Base-by-base conservation (phyloP, 495 filamentous ascomycete species). In the Ramalina intermedia region DNA sequence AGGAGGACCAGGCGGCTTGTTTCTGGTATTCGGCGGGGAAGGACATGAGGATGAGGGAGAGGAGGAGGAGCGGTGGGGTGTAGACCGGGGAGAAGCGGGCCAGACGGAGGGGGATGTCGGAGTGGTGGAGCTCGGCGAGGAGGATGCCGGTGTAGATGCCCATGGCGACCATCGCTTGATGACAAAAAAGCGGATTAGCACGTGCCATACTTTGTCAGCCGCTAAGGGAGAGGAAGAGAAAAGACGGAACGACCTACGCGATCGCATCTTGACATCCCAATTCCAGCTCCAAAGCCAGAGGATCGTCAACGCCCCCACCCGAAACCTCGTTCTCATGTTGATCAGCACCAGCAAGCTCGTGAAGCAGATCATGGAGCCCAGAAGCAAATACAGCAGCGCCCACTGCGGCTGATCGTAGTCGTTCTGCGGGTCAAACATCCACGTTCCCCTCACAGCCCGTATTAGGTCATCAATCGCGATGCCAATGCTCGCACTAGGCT, bases 21-120 rank as follows among this genome's bases (percentile, higher is more conserved):
- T 76, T 69, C 0, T 70, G 67, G 49, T 78, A 67, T 26, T 74
- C 65, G 54, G 78, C 76, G 12, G 80, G 80, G 49, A 75, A 82
- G 6, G 73, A 74, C 48, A 70, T 72, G 21, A 82, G 61, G 44
- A 75, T 61, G 16, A 82, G 69, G 48, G 79, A 78, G 33, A 66
- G 17, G 45, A 66, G 45, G 17, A 70, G 48, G 49, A 79, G 63
- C 23, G 70, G 46, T 12, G 60, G 55, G 14, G 71, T 58, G 37
- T 81, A 58, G 29, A 73, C 40, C 27, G 64, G 65, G 9, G 70
- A 67, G 4, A 67, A 51, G 63, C 66, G 71, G 45, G 66, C 66
- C 35, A 72, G 70, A 16, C 59, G 61, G 46, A 66, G 54, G 43
- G 77, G 58, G 49, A 72, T 76, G 20, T 73, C 63, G 68, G 67